phyloP scores from a whole-genome alignment of 2,329 filamentous ascomycete species.

The Penicillium aurantiogriseum region DNA sequence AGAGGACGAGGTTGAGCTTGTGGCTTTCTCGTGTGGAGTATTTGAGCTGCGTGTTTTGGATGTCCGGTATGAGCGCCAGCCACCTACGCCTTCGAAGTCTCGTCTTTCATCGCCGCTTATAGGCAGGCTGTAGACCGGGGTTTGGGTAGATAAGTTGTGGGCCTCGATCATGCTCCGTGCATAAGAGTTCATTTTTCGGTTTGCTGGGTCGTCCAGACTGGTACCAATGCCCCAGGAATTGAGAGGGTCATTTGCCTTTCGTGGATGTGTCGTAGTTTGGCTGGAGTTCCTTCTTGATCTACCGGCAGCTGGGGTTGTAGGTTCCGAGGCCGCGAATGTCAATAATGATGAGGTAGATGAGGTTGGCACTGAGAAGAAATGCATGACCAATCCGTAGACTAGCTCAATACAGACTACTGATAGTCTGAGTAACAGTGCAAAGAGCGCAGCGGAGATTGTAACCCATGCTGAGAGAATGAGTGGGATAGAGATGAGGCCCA shows the following conservation, averaged over 20 bases:
- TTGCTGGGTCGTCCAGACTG: constrained; percentile 7
- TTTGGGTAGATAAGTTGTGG: constrained; percentile 17
- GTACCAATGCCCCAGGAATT: constrained; percentile 6
- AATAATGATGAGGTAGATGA: constrained; percentile 30
- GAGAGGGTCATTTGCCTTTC: constrained; percentile 12
- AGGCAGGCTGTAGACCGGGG: constrained; percentile 20
- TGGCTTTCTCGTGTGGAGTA: constrained; percentile 14
- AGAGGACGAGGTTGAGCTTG: constrained; percentile 27
- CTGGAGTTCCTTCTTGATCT: constrained; percentile 28
- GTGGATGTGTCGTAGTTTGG: constrained; percentile 16
- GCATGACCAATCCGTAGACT: constrained; percentile 56
- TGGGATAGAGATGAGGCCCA: constrained; percentile 62
- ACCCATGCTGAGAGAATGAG: constrained; percentile 62
- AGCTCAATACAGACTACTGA: constrained; percentile 64
- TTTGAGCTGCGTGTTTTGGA: constrained; percentile 17
- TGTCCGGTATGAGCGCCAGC: constrained; percentile 34
- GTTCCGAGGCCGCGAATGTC: constrained; percentile 31
- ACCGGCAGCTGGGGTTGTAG: constrained; percentile 23
- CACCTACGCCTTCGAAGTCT: constrained; percentile 47
- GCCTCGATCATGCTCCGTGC: constrained; percentile 22
- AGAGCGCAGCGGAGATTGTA: constrained; percentile 62
- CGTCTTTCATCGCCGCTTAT: constrained; percentile 37
- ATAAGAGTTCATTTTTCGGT: constrained; percentile 16
- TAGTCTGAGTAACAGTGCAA: constrained; percentile 60
- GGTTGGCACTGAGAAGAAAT: constrained; percentile 48